These are phyloP conservation scores for Alternaria panax DNA, from an alignment of 2,329 filamentous ascomycete species.

Conservation along the genomic window DNA sequence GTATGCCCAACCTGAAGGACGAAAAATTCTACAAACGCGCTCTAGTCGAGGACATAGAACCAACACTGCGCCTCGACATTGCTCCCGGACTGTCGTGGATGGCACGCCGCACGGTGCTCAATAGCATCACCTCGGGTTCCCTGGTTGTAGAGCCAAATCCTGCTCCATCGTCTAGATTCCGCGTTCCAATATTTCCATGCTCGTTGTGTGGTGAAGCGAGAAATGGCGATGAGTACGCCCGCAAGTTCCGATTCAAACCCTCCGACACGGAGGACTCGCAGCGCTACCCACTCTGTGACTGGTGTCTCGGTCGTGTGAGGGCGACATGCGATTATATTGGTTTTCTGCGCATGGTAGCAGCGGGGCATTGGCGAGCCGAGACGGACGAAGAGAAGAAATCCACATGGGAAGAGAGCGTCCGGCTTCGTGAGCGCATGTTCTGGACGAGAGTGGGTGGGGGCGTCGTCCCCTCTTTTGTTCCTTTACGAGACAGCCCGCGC, in stretches of 20 bases:
- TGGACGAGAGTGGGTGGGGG: constrained; percentile 94
- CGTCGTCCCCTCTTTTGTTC: constrained; percentile 72
- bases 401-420: constrained; percentile 94
- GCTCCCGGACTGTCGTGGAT: constrained; percentile 95
- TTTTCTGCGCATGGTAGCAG: constrained; percentile 88
- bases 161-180: constrained; percentile 58
- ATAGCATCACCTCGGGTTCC: constrained; percentile 81
- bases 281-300: constrained; percentile 86
- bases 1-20: constrained; percentile 76
- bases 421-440: constrained; percentile 92
- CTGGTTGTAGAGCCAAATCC: constrained; percentile 83
- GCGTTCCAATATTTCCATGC: constrained; percentile 71
- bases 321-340: constrained; percentile 92
- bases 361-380: constrained; percentile 88
- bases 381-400: constrained; percentile 83
- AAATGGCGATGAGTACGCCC: constrained; percentile 72
- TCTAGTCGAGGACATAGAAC: constrained; percentile 90
- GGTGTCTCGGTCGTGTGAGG: constrained; percentile 83
- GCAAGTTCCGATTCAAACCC: constrained; percentile 87
- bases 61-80: constrained; percentile 85
- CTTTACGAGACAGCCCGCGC: constrained; percentile 41
- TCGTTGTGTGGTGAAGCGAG: constrained; percentile 87
- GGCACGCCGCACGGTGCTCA: constrained; percentile 82
- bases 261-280: constrained; percentile 87
- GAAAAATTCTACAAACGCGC: constrained; percentile 93